Base-by-base conservation (phyloP, 1,284 basidiomycete genomes). In the Ceratobasidium sp. region DNA sequence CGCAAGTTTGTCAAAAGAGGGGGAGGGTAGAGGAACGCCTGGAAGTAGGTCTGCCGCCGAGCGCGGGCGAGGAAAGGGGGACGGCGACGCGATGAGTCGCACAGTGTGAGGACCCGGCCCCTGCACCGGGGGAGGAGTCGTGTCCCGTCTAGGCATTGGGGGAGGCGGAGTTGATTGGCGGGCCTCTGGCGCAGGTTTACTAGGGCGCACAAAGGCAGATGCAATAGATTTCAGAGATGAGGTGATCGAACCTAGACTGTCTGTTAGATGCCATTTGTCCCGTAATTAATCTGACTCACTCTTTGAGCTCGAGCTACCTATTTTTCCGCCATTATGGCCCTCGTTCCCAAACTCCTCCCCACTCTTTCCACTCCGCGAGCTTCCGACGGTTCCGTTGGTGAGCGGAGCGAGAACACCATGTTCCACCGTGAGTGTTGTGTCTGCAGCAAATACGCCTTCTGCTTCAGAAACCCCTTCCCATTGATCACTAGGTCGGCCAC, bases 381-480 rank as follows among this genome's bases (percentile, higher is more conserved):
- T 68, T n/a, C 67, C 67, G 9, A 69, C 20, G 6, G 67, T 55
- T 10, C 49, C 67, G 15, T 40, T 69, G 6, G 49, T 53, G 39
- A 15, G 49, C 15, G 67, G 39, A 40, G 13, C 67, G 7, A 55
- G n/a, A 12, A 53, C 28, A 9, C 67, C 51, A n/a, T 55, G 28
- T n/a, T 69, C 67, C 13, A 18, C 51, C 49, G 26, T 26, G 40
- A 69, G 39, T 18, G 51, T 56, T 1, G 7, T 13, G 28, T 55
- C 67, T 20, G 67, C 49, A 1, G 51, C 67, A 55, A 69, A 69
- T n/a, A 69, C 51, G 12, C 39, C 67, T 15, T 69, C 51, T 12
- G 20, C 89, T 77, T 94, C 93, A 91, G 94, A 93, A 40, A 93
- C 89, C 78, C 93, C 85, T 82, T 93, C 92, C 92, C 93, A 94